phyloP scores from a whole-genome alignment of 2,329 filamentous ascomycete genomes.

The Penicillium expansum region DNA sequence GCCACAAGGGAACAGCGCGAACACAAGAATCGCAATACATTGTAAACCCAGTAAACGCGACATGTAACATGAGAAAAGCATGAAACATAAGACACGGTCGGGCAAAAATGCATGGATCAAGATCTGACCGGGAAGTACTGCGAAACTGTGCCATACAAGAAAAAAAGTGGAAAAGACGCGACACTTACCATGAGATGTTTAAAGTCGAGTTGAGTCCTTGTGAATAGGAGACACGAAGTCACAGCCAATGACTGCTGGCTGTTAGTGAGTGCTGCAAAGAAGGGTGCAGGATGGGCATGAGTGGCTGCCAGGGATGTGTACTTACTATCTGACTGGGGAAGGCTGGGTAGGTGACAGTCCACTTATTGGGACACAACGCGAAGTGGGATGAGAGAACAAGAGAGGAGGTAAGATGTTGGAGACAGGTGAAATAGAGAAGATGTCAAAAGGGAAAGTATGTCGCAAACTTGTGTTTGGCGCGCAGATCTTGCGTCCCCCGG shows the following conservation, averaged over 20 bases:
- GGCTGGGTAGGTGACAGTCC: slow-evolving; percentile 17
- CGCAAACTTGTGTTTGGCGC: slow-evolving; percentile 9
- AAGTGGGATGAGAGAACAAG: slow-evolving; percentile 2
- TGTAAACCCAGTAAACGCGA: not conserved
- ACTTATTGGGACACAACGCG: slow-evolving; percentile 13
- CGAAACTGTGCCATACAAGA: slow-evolving; percentile 9
- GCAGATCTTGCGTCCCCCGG: slow-evolving; percentile 10
- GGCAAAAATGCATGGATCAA: slow-evolving; percentile 29
- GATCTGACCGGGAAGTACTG: slow-evolving; percentile 24
- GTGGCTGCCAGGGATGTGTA: slow-evolving; percentile 35
- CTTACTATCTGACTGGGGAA: slow-evolving; percentile 13
- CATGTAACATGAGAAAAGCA: not conserved
- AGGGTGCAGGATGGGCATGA: slow-evolving; percentile 19
- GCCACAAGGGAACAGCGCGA: slow-evolving; percentile 6
- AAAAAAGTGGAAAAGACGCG: slow-evolving; percentile 5
- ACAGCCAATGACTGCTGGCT: slow-evolving; percentile 8
- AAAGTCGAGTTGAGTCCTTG: not conserved
- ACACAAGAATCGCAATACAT: not conserved
- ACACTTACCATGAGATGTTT: slow-evolving; percentile 20
- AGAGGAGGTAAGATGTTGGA: not conserved
- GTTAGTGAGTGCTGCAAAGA: slow-evolving; percentile 9
- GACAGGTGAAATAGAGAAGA: slow-evolving; percentile 1
- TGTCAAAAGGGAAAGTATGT: not conserved
- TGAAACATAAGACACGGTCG: slow-evolving; percentile 24
- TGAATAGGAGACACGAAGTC: not conserved